Conservation (phyloP, 2,329 filamentous ascomycete species). For the Colletotrichum cordylinicola region DNA sequence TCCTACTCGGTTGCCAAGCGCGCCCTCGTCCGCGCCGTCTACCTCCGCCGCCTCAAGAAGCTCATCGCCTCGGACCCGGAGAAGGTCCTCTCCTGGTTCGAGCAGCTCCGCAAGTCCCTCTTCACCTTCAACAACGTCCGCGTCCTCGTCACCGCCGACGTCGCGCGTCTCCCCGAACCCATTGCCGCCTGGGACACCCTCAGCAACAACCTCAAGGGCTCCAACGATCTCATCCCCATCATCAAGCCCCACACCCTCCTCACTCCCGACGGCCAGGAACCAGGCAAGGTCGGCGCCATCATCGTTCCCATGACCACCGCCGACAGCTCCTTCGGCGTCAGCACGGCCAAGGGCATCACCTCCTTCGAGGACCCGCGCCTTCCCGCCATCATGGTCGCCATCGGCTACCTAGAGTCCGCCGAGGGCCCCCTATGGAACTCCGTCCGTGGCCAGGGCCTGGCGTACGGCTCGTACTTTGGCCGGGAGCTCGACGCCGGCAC, state of each 20-base stretch:
- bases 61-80: constrained; percentile 79
- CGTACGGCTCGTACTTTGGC: constrained; percentile 84
- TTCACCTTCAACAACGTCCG: constrained; percentile 88
- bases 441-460: constrained; percentile 89
- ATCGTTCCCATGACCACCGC: constrained; percentile 91
- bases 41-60: constrained; percentile 84
- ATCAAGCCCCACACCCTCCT: constrained; percentile 74
- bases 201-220: constrained; percentile 49
- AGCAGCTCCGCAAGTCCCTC: constrained; percentile 75
- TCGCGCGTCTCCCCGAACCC: constrained; percentile 75
- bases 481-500: constrained; percentile 81
- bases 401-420: constrained; percentile 89
- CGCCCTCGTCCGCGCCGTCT: constrained; percentile 85
- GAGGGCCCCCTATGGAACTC: constrained; percentile 95
- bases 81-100: constrained; percentile 77
- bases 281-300: constrained; percentile 76
- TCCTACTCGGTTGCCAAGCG: constrained; percentile 80
- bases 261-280: constrained; percentile 74
- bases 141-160: constrained; percentile 81
- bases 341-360: constrained; percentile 75
- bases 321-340: constrained; percentile 87
- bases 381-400: constrained; percentile 85
- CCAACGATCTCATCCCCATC: constrained; percentile 66
- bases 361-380: constrained; percentile 79
- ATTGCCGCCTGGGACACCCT: constrained; percentile 80